These are phyloP conservation scores for Colletotrichum plurivorum DNA, from an alignment of 2,329 filamentous ascomycete species.

Conservation along the genomic window DNA sequence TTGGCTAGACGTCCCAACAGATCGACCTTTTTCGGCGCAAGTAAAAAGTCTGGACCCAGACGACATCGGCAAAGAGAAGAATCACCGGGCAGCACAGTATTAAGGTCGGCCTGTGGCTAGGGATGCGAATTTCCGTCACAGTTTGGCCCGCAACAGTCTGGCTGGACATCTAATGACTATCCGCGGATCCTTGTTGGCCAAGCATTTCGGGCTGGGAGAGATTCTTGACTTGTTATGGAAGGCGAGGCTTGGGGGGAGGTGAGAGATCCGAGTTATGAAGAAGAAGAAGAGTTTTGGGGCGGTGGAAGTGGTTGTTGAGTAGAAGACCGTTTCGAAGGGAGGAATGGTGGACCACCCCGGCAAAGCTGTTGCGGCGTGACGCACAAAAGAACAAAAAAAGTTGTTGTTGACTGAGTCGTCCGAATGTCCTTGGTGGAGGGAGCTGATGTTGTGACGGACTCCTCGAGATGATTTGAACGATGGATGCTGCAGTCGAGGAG, in stretches of 20 bases:
- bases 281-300: constrained; percentile 39
- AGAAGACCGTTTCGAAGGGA: constrained; percentile 40
- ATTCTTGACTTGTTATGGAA: constrained; percentile 30
- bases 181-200: background rate
- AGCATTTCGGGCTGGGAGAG: constrained; percentile 16
- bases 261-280: constrained; percentile 40
- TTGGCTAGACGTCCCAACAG: background rate
- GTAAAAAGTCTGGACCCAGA: background rate
- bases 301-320: constrained; percentile 43
- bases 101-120: constrained; percentile 15
- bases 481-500: constrained; percentile 1
- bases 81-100: background rate
- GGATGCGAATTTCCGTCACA: constrained; percentile 22
- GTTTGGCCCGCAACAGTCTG: background rate
- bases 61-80: constrained; percentile 14
- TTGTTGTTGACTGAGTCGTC: constrained; percentile 34
- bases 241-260: constrained; percentile 24
- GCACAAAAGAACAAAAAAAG: constrained; percentile 40
- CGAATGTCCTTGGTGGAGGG: constrained; percentile 28
- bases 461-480: constrained; percentile 29
- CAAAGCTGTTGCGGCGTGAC: constrained; percentile 41
- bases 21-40: background rate
- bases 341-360: constrained; percentile 37
- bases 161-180: background rate
- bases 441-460: constrained; percentile 37